Conservation (phyloP, 2,329 filamentous ascomycete species). For the Cytospora chrysosperma region DNA sequence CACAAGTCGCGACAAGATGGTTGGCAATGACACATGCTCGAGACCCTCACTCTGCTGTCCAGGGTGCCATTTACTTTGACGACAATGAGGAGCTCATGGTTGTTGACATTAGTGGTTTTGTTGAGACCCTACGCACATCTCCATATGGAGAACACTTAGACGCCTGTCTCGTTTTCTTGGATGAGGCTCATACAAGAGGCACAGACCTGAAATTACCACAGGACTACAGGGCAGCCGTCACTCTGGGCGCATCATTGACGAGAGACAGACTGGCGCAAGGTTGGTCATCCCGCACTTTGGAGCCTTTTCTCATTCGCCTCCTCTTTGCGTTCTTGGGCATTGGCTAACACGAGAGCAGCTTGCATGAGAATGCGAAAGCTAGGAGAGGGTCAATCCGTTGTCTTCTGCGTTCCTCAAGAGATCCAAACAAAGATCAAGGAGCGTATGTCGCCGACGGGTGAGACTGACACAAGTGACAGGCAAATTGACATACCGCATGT, state of each 20-base stretch:
- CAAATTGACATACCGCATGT: slow-evolving; percentile 41
- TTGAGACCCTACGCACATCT: slow-evolving; percentile 55
- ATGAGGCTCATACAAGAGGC: slow-evolving; percentile 69
- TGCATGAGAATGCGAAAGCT: slow-evolving; percentile 73
- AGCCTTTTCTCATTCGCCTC: background rate
- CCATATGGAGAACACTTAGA: slow-evolving; percentile 57
- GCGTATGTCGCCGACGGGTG: background rate
- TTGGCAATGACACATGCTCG: slow-evolving; percentile 34
- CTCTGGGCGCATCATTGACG: slow-evolving; percentile 60
- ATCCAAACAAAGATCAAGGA: slow-evolving; percentile 52
- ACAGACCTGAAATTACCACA: slow-evolving; percentile 64
- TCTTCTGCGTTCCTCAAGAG: slow-evolving; percentile 60
- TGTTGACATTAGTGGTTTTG: slow-evolving; percentile 44
- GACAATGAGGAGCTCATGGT: slow-evolving; percentile 55
- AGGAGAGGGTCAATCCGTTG: slow-evolving; percentile 63
- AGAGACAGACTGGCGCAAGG: slow-evolving; percentile 72
- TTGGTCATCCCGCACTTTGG: slow-evolving; percentile 32
- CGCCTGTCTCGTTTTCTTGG: slow-evolving; percentile 64
- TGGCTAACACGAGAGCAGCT: slow-evolving; percentile 39
- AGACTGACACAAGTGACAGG: background rate
- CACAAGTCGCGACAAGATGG: slow-evolving; percentile 54
- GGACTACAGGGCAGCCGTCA: slow-evolving; percentile 63
- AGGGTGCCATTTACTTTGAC: slow-evolving; percentile 59
- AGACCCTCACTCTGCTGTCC: slow-evolving; percentile 27
- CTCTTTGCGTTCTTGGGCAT: background rate